A percentile compares a stretch with the other conserved stretches of the same genome.
phyloP scores from a whole-genome alignment of 129 eudicot species.

The Oenanthe sinensis region DNA sequence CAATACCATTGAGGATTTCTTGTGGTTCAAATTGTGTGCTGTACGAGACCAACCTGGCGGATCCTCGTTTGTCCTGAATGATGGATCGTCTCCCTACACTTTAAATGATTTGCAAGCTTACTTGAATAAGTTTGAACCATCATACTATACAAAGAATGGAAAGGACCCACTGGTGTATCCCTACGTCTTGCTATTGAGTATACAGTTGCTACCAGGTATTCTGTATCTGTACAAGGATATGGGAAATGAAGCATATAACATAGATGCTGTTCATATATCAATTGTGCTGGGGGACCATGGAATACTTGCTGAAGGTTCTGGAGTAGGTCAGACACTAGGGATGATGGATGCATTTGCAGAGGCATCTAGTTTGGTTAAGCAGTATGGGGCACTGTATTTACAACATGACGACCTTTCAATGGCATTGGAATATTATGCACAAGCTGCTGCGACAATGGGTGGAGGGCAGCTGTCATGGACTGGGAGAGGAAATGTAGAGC shows the following conservation, averaged over 20 bases:
- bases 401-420: constrained; percentile 54
- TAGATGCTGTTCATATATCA: constrained; percentile 75
- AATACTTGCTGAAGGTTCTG: constrained; percentile 52
- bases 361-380: constrained; percentile 78
- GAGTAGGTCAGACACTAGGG: constrained; percentile 56
- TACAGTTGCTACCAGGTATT: constrained; percentile 78
- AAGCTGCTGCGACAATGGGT: constrained; percentile 90
- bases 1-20: constrained; percentile 84
- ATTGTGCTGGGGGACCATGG: constrained; percentile 75
- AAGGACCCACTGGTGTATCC: constrained; percentile 95
- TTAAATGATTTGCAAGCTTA: constrained; percentile 76
- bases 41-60: constrained; percentile 64
- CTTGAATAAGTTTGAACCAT: constrained; percentile 85
- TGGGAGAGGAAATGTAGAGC: constrained; percentile 71
- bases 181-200: constrained; percentile 68
- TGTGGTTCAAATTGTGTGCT: constrained; percentile 90
- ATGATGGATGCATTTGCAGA: constrained; percentile 91
- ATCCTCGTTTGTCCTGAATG: constrained; percentile 37
- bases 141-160: constrained; percentile 86
- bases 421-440: constrained; percentile 90
- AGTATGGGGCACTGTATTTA: constrained; percentile 72
- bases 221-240: constrained; percentile 66
- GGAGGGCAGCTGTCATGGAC: constrained; percentile 86
- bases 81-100: constrained; percentile 58
- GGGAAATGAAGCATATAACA: constrained; percentile 76